Base-by-base conservation (phyloP, 2,329 filamentous ascomycete genomes). In the Didymella glomerata region DNA sequence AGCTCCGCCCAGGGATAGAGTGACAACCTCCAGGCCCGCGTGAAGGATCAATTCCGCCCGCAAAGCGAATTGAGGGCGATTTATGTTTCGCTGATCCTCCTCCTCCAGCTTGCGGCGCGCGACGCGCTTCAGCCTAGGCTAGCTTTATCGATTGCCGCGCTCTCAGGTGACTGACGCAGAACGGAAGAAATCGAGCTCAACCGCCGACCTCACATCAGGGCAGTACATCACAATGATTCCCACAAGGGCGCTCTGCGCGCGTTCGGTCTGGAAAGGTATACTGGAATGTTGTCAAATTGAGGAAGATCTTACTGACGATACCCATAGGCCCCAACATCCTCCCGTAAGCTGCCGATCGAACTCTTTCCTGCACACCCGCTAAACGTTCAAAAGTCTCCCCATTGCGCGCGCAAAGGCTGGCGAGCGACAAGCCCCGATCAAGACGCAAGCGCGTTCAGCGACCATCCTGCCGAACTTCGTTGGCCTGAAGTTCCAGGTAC, bases 381-480 rank as follows among this genome's bases (percentile, higher is more conserved):
- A 65, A 80, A 61, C 74, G 20, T 44, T 18, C 36, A 46, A 54
- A 30, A 88, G 82, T 72, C 83, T 87, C 60, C 90, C 85, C n/a
- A 90, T 93, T 68, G 81, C 86, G 45, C 79, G 72, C 80, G 71
- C 84, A 78, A 84, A 83, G 70, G 77, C 84, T 6, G 89, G 88
- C 70, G 83, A 91, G 68, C 85, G 84, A 64, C 82, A 85, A 4
- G 86, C 85, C 38, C 90, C 92, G 13, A 93, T 97, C 76, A 88
- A 87, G 73, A 97, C 93, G 16, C 91, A 94, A 77, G 93, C 93
- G 36, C 91, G 93, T 65, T 86, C 90, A 56, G 93, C 93, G 30
- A 96, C 93, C 6, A 95, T 97, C 70, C 84, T 97, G 56, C 93
- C 93, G 63, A 96, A 91, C 79, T 97, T 97, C 76, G 92, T 97